Evolutionary conservation across 1,139 yeast species (phyloP).

Genomic region (Yamadazyma trypodendri): DNA sequence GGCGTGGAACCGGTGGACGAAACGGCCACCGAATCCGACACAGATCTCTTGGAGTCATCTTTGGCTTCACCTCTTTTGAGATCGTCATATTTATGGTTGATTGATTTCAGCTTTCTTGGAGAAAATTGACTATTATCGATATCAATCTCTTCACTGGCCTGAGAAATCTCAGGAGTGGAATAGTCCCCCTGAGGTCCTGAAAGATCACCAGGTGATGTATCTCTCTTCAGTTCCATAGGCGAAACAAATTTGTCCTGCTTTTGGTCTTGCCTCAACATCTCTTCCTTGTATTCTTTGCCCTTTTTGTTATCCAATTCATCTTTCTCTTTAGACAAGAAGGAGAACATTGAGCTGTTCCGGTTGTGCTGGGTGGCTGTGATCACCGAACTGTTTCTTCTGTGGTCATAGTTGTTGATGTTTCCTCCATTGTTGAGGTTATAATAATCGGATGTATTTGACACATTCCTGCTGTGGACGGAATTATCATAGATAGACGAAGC

Average conservation of each 20-base stretch:
- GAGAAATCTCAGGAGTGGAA: constrained; percentile 8
- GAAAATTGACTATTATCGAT: constrained; percentile 34
- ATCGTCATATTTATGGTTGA: constrained; percentile 15
- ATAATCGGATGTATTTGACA: constrained; percentile 20
- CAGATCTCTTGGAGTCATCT: constrained; percentile 32
- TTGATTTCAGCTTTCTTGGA: constrained; percentile 37
- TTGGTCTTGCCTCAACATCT: constrained; percentile 2
- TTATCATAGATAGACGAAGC: constrained; percentile 46
- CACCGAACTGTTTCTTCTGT: constrained; percentile 34
- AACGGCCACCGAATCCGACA: constrained; percentile 26
- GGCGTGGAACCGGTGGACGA: constrained; percentile 11
- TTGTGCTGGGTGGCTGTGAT: constrained; percentile 26
- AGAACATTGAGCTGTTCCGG: constrained; percentile 22
- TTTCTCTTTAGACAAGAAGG: constrained; percentile 14
- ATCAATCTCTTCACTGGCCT: constrained; percentile 23
- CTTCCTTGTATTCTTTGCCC: constrained; percentile 8
- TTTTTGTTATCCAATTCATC: constrained; percentile 10
- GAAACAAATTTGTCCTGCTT: constrained; percentile 21
- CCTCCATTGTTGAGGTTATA: background rate
- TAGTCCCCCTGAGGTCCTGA: constrained; percentile 2
- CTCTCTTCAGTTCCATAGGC: constrained; percentile 26
- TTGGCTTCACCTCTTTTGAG: constrained; percentile 13
- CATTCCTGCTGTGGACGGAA: constrained; percentile 27
- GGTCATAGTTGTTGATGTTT: constrained; percentile 16
- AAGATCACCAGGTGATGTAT: constrained; percentile 4